These are phyloP conservation scores for Pleoardoris graminearum DNA, from an alignment of 2,329 filamentous ascomycete genomes.

Conservation along the genomic window DNA sequence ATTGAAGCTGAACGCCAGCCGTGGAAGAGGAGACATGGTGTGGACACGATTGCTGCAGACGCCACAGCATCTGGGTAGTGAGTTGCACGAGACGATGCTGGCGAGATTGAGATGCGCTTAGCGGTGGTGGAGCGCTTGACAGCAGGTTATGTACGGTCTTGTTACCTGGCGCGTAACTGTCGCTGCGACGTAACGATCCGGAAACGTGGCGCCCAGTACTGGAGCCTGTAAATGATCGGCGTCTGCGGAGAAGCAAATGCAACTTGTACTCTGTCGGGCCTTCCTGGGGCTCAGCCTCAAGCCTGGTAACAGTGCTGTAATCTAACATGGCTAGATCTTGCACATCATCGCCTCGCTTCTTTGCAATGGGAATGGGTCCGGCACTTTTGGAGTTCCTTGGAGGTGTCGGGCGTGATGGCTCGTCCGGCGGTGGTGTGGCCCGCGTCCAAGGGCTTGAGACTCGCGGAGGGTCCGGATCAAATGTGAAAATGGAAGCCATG, in stretches of 20 bases:
- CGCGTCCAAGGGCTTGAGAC: constrained; percentile 87
- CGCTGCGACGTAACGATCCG: constrained; percentile 54
- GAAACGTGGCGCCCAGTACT: constrained; percentile 64
- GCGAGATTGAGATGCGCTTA: constrained; percentile 67
- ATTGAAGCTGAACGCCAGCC: constrained; percentile 72
- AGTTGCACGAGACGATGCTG: constrained; percentile 86
- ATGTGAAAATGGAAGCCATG: constrained; percentile 97
- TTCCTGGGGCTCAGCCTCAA: constrained; percentile 89
- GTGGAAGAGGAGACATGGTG: constrained; percentile 81
- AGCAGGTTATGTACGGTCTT: constrained; percentile 34
- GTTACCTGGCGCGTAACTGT: constrained; percentile 33
- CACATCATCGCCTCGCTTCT: constrained; percentile 9
- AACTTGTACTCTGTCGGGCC: constrained; percentile 97
- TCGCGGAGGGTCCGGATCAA: constrained; percentile 81
- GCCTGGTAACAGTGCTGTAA: constrained; percentile 62
- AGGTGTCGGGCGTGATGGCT: constrained; percentile 17
- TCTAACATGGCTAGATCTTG: constrained; percentile 21
- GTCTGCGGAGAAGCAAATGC: constrained; percentile 79
- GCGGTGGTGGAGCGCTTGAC: constrained; percentile 43
- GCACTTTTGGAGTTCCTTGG: constrained; percentile 23
- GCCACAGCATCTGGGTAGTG: constrained; percentile 93
- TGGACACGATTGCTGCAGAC: constrained; percentile 90
- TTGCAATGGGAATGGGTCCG: constrained; percentile 14
- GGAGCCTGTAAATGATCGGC: constrained; percentile 72
- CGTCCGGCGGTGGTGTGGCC: constrained; percentile 51